A percentile compares a stretch with the other conserved stretches of the same genome.
These are phyloP conservation scores for Hypoxylon sp. DNA, from an alignment of 2,329 filamentous ascomycete species.

Conservation along the genomic window DNA sequence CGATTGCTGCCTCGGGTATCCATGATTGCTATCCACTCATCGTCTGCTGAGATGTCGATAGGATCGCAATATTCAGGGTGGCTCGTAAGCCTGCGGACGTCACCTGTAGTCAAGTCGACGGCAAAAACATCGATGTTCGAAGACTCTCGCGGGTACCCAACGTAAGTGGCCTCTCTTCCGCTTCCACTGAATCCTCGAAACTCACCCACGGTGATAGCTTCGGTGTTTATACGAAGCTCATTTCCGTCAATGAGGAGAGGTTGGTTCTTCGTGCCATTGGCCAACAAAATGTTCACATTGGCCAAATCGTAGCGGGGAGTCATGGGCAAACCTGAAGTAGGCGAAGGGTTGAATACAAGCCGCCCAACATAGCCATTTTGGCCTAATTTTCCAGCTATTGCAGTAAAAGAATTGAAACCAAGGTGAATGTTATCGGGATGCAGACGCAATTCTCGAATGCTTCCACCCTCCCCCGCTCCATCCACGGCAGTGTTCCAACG, in stretches of 20 bases:
- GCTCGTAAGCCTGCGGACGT: constrained; percentile 59
- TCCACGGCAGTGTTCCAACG: constrained; percentile 56
- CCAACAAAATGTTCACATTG: constrained; percentile 56
- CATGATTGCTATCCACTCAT: constrained; percentile 60
- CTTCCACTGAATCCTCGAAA: constrained; percentile 61
- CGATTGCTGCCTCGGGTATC: constrained; percentile 61
- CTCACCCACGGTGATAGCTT: constrained; percentile 59
- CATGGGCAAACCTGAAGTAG: constrained; percentile 51
- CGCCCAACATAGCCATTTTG: constrained; percentile 56
- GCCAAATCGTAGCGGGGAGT: constrained; percentile 58
- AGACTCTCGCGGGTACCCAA: constrained; percentile 59
- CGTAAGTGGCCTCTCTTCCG: constrained; percentile 60
- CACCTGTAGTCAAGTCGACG: constrained; percentile 58
- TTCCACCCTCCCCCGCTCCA: constrained; percentile 53
- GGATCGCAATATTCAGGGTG: constrained; percentile 63
- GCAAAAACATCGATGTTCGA: constrained; percentile 63
- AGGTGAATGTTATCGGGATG: constrained; percentile 63
- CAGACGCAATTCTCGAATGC: constrained; percentile 60
- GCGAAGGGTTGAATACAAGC: constrained; percentile 58
- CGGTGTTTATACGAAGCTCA: constrained; percentile 52
- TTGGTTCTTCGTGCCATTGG: constrained; percentile 41
- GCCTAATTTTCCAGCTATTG: constrained; percentile 46
- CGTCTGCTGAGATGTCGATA: constrained; percentile 59
- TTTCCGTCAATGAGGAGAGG: constrained; percentile 48
- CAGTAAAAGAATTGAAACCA: constrained; percentile 59